Conservation (phyloP, 179 eudicot species). For the Patellifolia procumbens region DNA sequence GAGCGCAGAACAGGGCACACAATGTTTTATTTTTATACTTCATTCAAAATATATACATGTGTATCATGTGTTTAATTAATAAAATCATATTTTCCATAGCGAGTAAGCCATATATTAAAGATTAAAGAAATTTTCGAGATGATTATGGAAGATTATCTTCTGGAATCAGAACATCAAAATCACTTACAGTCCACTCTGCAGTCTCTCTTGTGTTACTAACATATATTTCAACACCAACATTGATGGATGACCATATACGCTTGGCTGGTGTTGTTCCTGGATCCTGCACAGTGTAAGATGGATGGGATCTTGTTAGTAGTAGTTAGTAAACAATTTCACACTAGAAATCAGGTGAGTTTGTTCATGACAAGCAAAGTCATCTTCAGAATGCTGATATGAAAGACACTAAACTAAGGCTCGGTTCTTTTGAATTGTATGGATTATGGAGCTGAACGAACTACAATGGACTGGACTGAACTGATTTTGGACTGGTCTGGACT, state of each 20-base stretch:
- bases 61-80: background rate
- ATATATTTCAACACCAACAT: slow-evolving; percentile 42
- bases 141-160: background rate
- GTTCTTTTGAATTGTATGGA: no score
- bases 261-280: slow-evolving; percentile 42
- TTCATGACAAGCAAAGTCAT: background rate
- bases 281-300: slow-evolving; percentile 38
- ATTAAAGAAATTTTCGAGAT: background rate
- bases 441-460: no score
- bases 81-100: background rate
- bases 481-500: no score
- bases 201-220: slow-evolving; percentile 21
- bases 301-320: background rate
- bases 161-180: slow-evolving; percentile 43
- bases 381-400: background rate
- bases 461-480: no score
- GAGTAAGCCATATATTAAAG: background rate
- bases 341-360: background rate
- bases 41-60: no score
- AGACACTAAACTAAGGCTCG: background rate
- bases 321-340: background rate
- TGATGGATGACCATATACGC: slow-evolving; percentile 46
- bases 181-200: slow-evolving; percentile 45
- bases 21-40: no score
- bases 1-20: no score